Conservation (phyloP, 352 stramenopile species). For the Globisporangium parvum region DNA sequence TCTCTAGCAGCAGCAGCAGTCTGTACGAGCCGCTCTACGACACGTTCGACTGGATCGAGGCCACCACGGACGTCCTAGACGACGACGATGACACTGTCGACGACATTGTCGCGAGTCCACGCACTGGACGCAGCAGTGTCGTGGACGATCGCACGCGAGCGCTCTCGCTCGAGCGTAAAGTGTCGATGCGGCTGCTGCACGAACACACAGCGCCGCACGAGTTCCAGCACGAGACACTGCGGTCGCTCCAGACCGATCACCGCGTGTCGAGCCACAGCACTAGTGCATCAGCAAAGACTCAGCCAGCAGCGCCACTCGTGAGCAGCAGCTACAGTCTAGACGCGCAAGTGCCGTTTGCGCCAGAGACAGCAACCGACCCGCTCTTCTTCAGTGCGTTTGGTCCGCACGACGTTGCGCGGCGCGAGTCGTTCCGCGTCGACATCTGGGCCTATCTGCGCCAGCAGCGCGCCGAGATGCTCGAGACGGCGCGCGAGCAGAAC, state of each 20-base stretch:
- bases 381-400: constrained; percentile 62
- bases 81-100: constrained; percentile 1
- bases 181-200: constrained; percentile 4
- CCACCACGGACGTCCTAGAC: not conserved
- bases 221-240: constrained; percentile 34
- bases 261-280: constrained; percentile 2
- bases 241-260: constrained; percentile 23
- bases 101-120: not conserved
- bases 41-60: constrained; percentile 10
- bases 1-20: not conserved
- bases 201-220: constrained; percentile 14
- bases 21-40: constrained; percentile 6
- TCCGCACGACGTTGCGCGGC: constrained; percentile 27
- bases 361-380: constrained; percentile 22
- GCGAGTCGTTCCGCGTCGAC: constrained; percentile 52
- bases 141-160: not conserved
- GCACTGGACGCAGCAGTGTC: not conserved
- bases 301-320: not conserved
- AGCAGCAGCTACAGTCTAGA: not conserved
- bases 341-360: constrained; percentile 7
- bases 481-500: constrained; percentile 44
- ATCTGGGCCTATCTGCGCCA: constrained; percentile 68
- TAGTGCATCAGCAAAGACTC: not conserved
- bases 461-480: constrained; percentile 57
- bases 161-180: not conserved